phyloP scores from a whole-genome alignment of 192 early-diverging fungal species.

The Coemansia sp. region DNA sequence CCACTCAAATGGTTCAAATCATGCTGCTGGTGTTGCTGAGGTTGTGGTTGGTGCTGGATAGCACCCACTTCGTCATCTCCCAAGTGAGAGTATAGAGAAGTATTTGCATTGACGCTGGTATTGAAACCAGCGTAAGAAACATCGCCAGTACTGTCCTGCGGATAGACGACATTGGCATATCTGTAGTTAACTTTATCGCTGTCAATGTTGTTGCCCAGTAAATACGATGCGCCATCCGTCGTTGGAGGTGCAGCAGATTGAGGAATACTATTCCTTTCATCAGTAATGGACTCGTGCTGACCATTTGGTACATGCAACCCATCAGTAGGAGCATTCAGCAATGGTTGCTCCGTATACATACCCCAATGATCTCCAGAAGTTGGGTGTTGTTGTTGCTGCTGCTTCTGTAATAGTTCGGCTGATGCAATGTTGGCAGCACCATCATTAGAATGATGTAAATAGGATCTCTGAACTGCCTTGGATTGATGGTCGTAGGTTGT shows the following conservation, averaged over 20 bases:
- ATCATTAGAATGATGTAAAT: not conserved
- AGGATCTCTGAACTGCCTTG: not conserved
- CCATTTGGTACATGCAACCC: not conserved
- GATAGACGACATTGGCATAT: not conserved
- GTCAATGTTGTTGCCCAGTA: not conserved
- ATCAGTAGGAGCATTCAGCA: not conserved
- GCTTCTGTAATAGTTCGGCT: not conserved
- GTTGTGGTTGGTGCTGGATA: slow-evolving; percentile 11
- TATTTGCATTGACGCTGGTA: not conserved
- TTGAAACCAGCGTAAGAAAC: not conserved
- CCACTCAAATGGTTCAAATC: not conserved
- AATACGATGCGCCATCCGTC: not conserved
- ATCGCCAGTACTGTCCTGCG: not conserved
- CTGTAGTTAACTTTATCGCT: not conserved
- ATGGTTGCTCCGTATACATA: not conserved
- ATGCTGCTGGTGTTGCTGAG: slow-evolving; percentile 8
- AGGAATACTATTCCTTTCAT: not conserved
- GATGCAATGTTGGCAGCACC: not conserved
- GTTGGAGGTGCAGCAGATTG: not conserved
- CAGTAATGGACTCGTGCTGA: not conserved
- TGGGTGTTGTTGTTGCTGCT: not conserved
- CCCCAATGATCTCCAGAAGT: not conserved
- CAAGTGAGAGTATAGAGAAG: not conserved
- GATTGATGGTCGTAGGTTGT: not conserved
- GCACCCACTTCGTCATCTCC: not conserved